phyloP scores from a whole-genome alignment of 2,329 filamentous ascomycete genomes.

The Penicillium sp. region DNA sequence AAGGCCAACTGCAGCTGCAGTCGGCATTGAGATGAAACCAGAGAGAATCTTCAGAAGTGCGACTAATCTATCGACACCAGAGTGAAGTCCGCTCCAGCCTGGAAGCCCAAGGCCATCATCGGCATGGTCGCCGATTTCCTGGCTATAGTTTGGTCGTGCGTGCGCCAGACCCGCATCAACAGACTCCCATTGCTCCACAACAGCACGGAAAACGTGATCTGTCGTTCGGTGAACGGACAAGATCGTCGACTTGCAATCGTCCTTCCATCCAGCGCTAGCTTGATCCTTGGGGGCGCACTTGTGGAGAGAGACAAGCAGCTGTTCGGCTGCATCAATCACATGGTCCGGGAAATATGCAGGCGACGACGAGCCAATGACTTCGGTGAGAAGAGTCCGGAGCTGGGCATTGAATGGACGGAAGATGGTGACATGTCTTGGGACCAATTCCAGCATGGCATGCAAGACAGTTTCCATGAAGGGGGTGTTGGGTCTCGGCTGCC shows the following conservation, averaged over 20 bases:
- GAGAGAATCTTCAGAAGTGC: constrained; percentile 64
- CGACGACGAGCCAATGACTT: constrained; percentile 60
- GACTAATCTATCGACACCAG: constrained; percentile 66
- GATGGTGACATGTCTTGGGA: constrained; percentile 78
- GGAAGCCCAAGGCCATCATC: constrained; percentile 53
- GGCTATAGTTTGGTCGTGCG: constrained; percentile 37
- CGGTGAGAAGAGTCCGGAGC: constrained; percentile 58
- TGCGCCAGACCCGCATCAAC: constrained; percentile 44
- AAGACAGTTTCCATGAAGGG: constrained; percentile 64
- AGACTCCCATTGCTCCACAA: constrained; percentile 79
- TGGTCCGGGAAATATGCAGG: constrained; percentile 53
- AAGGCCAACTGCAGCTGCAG: constrained; percentile 62
- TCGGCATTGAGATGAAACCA: constrained; percentile 60
- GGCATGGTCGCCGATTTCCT: constrained; percentile 37
- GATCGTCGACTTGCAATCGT: constrained; percentile 59
- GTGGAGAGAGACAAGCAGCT: constrained; percentile 67
- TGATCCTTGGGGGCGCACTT: constrained; percentile 78
- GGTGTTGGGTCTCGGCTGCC: constrained; percentile 41
- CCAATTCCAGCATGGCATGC: constrained; percentile 65
- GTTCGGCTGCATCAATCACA: constrained; percentile 58
- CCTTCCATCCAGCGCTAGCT: constrained; percentile 73
- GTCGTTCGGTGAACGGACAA: constrained; percentile 65
- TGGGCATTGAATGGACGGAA: constrained; percentile 72
- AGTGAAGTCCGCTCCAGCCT: constrained; percentile 68
- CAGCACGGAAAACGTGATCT: constrained; percentile 71